Percentiles rank a stretch among this genome's conserved stretches.
Conservation (phyloP, 2,329 filamentous ascomycete species). For the Claviceps humidiphila region DNA sequence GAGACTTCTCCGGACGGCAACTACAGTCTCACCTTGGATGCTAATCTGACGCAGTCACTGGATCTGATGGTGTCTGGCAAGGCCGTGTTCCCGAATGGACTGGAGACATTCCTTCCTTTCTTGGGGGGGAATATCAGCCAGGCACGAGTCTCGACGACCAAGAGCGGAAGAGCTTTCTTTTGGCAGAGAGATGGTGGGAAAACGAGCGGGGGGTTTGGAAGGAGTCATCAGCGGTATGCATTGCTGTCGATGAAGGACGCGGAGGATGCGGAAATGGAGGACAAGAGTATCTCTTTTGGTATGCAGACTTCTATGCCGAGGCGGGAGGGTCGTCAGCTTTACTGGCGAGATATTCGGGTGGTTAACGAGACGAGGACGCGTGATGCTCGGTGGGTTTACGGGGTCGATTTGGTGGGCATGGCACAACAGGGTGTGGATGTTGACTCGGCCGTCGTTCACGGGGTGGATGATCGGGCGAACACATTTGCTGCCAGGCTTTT, state of each 20-base stretch:
- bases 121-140: conserved; percentile 12
- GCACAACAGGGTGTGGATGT: not conserved
- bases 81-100: conserved; percentile 41
- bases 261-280: not conserved
- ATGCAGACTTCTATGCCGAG: not conserved
- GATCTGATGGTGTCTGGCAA: conserved; percentile 23
- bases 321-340: conserved; percentile 28
- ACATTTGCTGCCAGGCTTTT: not conserved
- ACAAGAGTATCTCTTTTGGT: not conserved
- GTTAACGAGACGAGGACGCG: conserved; percentile 38
- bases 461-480: not conserved
- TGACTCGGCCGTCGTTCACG: not conserved
- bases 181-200: conserved; percentile 30
- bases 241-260: conserved; percentile 23
- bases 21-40: conserved; percentile 14
- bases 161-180: conserved; percentile 46
- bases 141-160: conserved; percentile 31
- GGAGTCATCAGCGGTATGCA: conserved; percentile 40
- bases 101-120: conserved; percentile 38
- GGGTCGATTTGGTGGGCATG: not conserved
- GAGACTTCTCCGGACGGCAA: conserved; percentile 1
- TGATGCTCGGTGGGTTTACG: conserved; percentile 26
- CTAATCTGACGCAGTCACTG: conserved; percentile 27
- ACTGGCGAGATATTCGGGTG: conserved; percentile 41
- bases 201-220: conserved; percentile 38